Evolutionary conservation across 768 basidiomycete species (phyloP).

Genomic region (Lactarius evosmus): DNA sequence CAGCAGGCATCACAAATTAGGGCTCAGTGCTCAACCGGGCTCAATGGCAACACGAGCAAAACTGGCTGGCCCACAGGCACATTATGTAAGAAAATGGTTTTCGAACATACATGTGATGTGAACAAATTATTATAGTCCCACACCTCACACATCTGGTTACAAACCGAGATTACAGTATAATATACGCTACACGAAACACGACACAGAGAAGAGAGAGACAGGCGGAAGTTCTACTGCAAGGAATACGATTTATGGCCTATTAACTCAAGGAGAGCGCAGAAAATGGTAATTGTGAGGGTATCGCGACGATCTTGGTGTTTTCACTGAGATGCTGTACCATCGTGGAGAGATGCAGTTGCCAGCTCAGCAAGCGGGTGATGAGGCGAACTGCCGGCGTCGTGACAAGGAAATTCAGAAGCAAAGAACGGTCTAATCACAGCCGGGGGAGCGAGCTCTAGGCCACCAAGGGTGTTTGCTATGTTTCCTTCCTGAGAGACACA

Average conservation of each 20-base stretch:
- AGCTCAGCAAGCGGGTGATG: conserved; percentile 3
- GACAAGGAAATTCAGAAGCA: conserved; percentile 9
- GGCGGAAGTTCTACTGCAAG: conserved; percentile 7
- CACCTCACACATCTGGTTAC: conserved; percentile 9
- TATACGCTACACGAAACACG: conserved; percentile 16
- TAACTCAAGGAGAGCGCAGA: conserved; percentile 4
- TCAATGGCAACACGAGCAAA: background rate
- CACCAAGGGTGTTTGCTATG: conserved; percentile 14
- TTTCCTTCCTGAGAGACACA: conserved; percentile 16
- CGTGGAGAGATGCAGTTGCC: conserved; percentile 4
- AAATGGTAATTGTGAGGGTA: conserved; percentile 12
- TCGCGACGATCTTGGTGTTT: conserved; percentile 8
- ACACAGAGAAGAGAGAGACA: conserved; percentile 6
- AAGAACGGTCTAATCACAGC: conserved; percentile 26
- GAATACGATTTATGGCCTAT: conserved; percentile 1
- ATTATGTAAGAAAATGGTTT: conserved; percentile 11
- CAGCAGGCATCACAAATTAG: conserved; percentile 8
- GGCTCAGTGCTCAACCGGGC: background rate
- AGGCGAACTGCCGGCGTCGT: conserved; percentile 7
- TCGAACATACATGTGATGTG: background rate
- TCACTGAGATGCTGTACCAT: conserved; percentile 13
- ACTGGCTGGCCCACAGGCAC: background rate
- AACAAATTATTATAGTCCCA: background rate
- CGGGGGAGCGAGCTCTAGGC: conserved; percentile 25
- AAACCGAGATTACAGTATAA: conserved; percentile 25